Evolutionary conservation across 2,329 filamentous ascomycete genomes (phyloP).

Genomic region (Bipolaris sorokiniana): DNA sequence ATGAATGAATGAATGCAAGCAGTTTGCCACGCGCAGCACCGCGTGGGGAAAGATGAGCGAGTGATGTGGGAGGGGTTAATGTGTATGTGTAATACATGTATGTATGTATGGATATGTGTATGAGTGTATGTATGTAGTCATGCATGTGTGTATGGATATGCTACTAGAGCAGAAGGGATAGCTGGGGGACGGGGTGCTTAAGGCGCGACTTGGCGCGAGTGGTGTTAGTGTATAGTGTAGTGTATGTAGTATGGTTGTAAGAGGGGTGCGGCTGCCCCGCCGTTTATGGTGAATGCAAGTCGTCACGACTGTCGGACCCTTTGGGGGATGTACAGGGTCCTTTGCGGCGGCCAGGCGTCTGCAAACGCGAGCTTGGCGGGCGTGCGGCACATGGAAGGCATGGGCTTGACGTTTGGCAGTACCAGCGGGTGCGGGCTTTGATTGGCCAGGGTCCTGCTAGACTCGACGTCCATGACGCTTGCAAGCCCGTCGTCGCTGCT

Average conservation of each 20-base stretch:
- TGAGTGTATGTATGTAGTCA: background rate
- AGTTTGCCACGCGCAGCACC: background rate
- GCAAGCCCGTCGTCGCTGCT: constrained; percentile 21
- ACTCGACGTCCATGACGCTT: constrained; percentile 38
- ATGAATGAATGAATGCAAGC: background rate
- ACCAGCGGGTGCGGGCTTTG: constrained; percentile 6
- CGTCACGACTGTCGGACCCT: constrained; percentile 21
- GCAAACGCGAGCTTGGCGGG: constrained; percentile 6
- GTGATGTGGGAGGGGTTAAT: background rate
- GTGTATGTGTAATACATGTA: too few species aligned
- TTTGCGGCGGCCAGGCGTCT: constrained; percentile 9
- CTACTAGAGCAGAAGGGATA: too few species aligned
- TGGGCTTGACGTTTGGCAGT: constrained; percentile 20
- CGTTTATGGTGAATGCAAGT: constrained; percentile 13
- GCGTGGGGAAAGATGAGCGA: background rate
- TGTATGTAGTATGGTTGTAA: background rate
- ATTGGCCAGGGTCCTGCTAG: constrained; percentile 24
- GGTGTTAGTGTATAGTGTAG: background rate
- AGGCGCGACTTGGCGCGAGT: background rate
- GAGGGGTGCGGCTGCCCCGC: background rate
- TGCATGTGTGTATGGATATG: too few species aligned
- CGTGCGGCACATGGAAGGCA: constrained; percentile 21
- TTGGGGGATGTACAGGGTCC: constrained; percentile 18
- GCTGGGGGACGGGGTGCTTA: background rate
- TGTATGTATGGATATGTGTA: background rate